Conservation (phyloP, 1,284 basidiomycete genomes). For the Naganishia sp. region DNA sequence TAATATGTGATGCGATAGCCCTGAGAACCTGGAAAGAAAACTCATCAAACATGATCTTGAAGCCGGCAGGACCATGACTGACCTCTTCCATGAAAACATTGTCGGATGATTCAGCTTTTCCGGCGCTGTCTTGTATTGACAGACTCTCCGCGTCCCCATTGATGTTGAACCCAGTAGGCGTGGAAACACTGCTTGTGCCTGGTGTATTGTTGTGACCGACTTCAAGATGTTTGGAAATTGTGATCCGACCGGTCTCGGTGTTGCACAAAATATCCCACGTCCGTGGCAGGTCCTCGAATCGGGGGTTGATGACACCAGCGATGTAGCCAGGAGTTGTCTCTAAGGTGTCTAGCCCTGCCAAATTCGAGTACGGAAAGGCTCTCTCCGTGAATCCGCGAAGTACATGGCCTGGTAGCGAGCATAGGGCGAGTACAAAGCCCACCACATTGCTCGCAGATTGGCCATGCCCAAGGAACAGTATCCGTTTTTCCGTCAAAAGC, state of each 20-base stretch:
- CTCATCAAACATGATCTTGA: constrained; percentile 32
- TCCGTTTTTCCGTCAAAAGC: constrained; percentile 85
- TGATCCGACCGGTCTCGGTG: constrained; percentile 79
- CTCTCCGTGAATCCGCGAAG: constrained; percentile 81
- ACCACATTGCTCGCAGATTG: constrained; percentile 84
- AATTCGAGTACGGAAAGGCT: constrained; percentile 90
- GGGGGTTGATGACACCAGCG: constrained; percentile 93
- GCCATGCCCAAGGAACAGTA: constrained; percentile 88
- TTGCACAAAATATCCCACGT: constrained; percentile 91
- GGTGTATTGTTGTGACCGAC: too few species aligned
- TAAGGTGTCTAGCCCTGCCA: constrained; percentile 85
- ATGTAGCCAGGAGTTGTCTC: constrained; percentile 86
- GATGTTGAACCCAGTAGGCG: neutral
- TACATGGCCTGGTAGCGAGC: constrained; percentile 81
- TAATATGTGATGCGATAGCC: constrained; percentile 72
- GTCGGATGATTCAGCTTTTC: constrained; percentile 70
- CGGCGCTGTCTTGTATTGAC: neutral
- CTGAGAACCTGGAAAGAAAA: constrained; percentile 60
- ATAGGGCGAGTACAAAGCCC: constrained; percentile 86
- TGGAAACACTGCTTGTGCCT: neutral
- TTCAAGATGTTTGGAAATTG: constrained; percentile 64
- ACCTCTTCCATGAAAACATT: constrained; percentile 90
- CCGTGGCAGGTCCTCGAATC: constrained; percentile 78
- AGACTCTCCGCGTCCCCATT: neutral
- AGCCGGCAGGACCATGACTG: constrained; percentile 53